Base-by-base conservation (phyloP, 1,284 basidiomycete species). In the Pseudozyma sp. region DNA sequence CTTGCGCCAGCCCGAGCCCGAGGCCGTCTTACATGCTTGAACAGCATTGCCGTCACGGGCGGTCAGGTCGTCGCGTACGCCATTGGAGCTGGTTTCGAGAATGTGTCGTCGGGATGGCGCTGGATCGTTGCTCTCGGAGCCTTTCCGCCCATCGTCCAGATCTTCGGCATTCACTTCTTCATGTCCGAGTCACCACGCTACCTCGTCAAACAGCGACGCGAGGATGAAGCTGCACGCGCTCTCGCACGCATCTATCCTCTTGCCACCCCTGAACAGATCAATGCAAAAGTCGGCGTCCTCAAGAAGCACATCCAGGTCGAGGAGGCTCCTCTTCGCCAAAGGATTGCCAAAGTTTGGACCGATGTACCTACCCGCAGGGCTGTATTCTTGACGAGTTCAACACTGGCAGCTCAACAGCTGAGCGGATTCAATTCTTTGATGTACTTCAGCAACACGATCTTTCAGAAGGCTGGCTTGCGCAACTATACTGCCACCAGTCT, bases 351-450 rank as follows among this genome's bases (percentile, higher is more conserved):
- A 54, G 56, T 72, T 30, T 76, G 73, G 63, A 76, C 73, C 33
- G 68, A 76, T 29, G 13, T 68, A 0, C 63, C 66, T 4, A 63
- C 74, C 7, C 58, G 71, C 11, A 48, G 77, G 2, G 71, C 71
- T 3, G 64, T 63, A 35, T 68, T 75, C 64, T 39, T 78, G 48
- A 55, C 70, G 37, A 54, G 61, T 46, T 69, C 65, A 30, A 51
- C 65, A 1, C 73, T 78, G 9, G 56, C 78, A 8, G 64, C 74
- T 3, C 76, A 79, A 50, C 86, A 86, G 53, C 75, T 85, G 0
- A 83, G 77, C 33, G 86, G 86, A 7, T 86, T 85, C 79, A 86
- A 86, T 68, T 81, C 79, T 3, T 63, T 86, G 14, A 84, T 83
- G 74, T 85, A 86, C 73, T 85, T 85, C 72, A 75, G 75, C 4